These are phyloP conservation scores for Crucibulum laeve DNA, from an alignment of 768 basidiomycete species.

Conservation along the genomic window DNA sequence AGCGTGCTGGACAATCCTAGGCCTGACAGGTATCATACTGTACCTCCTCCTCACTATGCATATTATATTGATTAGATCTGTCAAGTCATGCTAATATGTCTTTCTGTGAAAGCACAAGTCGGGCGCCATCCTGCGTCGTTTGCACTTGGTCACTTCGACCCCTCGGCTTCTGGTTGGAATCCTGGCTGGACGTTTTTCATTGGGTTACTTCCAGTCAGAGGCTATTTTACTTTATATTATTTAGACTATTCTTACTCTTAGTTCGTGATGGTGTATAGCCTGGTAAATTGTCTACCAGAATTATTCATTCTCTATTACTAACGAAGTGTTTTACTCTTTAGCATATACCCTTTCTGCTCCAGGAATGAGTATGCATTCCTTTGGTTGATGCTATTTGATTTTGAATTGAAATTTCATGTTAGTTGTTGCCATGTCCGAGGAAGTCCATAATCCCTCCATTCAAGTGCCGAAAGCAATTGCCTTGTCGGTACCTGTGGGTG, in stretches of 20 bases:
- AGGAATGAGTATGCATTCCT: constrained; percentile 49
- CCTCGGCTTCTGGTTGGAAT: constrained; percentile 63
- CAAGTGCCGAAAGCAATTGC: constrained; percentile 54
- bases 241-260: not conserved
- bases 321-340: constrained; percentile 9
- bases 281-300: not conserved
- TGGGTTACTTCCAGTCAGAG: constrained; percentile 54
- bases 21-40: constrained; percentile 38
- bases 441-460: constrained; percentile 52
- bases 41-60: too few species aligned
- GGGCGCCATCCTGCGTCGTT: constrained; percentile 52
- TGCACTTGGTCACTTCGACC: constrained; percentile 55
- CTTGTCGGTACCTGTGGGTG: constrained; percentile 49
- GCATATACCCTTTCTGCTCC: constrained; percentile 55
- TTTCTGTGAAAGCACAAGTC: constrained; percentile 52
- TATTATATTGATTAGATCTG: not conserved
- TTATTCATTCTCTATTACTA: not conserved
- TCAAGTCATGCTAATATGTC: constrained; percentile 50
- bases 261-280: not conserved
- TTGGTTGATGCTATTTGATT: constrained; percentile 1
- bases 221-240: not conserved
- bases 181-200: constrained; percentile 70
- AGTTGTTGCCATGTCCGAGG: constrained; percentile 67
- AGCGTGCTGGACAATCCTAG: constrained; percentile 59
- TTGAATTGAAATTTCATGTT: too few species aligned